Conservation (phyloP, 2,329 filamentous ascomycete genomes). For the Ophiostoma perfectum region DNA sequence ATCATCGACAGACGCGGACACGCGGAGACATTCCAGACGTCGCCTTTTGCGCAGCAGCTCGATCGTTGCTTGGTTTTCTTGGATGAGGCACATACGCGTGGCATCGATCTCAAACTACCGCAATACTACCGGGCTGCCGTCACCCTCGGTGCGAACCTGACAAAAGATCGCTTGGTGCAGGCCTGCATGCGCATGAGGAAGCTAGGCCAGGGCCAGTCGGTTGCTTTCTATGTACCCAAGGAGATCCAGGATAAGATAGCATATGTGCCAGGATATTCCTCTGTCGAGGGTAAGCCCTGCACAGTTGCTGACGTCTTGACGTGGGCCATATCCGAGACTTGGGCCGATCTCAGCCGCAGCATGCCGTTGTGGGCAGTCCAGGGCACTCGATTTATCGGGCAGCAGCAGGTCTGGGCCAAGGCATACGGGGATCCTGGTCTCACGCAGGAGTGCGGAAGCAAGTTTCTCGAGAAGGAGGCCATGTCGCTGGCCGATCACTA, state of each 20-base stretch:
- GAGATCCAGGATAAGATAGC: conserved; percentile 55
- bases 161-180: conserved; percentile 65
- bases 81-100: conserved; percentile 65
- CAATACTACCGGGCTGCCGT: conserved; percentile 56
- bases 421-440: conserved; percentile 21
- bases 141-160: conserved; percentile 58
- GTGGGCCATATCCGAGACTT: conserved; percentile 58
- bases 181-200: conserved; percentile 69
- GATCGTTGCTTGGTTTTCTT: conserved; percentile 61
- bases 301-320: conserved; percentile 50
- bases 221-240: conserved; percentile 54
- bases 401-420: neutral
- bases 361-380: conserved; percentile 59
- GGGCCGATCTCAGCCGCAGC: conserved; percentile 41
- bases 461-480: conserved; percentile 14
- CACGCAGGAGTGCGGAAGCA: conserved; percentile 17
- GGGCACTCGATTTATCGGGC: conserved; percentile 46
- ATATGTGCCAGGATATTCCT: conserved; percentile 24
- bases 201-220: conserved; percentile 60
- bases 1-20: conserved; percentile 47
- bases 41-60: conserved; percentile 52
- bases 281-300: conserved; percentile 31
- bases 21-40: conserved; percentile 49
- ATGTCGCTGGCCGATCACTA: conserved; percentile 13
- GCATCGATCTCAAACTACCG: conserved; percentile 62